Base-by-base conservation (phyloP, 2,329 filamentous ascomycete species). In the Gyromitra esculenta region DNA sequence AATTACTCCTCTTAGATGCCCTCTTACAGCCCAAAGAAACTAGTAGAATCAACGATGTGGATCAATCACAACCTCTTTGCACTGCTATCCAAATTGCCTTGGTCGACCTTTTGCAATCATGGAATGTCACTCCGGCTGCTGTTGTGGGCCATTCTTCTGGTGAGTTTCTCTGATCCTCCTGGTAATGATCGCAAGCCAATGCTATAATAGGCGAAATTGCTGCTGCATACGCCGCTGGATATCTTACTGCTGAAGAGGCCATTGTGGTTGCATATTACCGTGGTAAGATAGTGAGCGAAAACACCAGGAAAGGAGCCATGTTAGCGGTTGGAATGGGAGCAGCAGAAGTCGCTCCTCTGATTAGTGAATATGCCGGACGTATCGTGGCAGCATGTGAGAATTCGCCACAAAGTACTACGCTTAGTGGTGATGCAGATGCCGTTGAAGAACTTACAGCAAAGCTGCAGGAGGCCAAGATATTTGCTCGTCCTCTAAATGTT, bases 31-130 rank as follows among this genome's bases (percentile, higher is more conserved):
- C 81, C 0, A 48, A 73, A 0, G 67, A 73, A 0, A 41, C 60
- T 0, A 84, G 84, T 5, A 77, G 80, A 1, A 79, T 87, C 0
- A 52, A 83, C 7, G 79, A 83, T 18, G 84, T 86, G 0, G 82
- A 83, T 2, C 78, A 87, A 25, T 84, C 85, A 0, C 87, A 89
- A 77, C 86, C 88, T 0, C 79, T 88, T 0, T 88, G 85, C 66
- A 88, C 87, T 0, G 87, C 87, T 0, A 54, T 89, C 0, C 88
- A 89, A 78, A 82, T 89, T 1, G 87, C 82, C 0, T 78, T 87
- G 0, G 81, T 86, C 0, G 82, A 86, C 13, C 78, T 85, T 0
- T 82, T 87, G 1, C 45, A 52, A 0, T 75, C 78, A 0, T 81
- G 81, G 66, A 81, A 82, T 0, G 76, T 87, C 35, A 64, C 56